These are phyloP conservation scores for Yamadazyma songkhlaensis DNA, from an alignment of 1,139 yeast genomes.

Conservation along the genomic window DNA sequence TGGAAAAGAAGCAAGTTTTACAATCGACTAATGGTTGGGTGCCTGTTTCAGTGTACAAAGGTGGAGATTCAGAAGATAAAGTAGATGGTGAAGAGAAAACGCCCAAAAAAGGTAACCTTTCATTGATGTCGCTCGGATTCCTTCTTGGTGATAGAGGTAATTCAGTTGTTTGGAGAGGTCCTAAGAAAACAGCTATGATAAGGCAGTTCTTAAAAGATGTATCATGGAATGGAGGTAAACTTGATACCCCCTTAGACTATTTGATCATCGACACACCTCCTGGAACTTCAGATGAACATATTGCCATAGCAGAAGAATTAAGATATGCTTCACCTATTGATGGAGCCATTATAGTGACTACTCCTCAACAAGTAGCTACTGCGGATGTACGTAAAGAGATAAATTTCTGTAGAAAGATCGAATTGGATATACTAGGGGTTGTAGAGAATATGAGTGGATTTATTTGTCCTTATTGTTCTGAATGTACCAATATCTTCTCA, in stretches of 20 bases:
- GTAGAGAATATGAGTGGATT: slow-evolving; percentile 51
- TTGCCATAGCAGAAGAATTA: slow-evolving; percentile 91
- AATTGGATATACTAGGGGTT: slow-evolving; percentile 41
- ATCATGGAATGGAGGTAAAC: slow-evolving; percentile 67
- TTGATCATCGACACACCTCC: slow-evolving; percentile 96
- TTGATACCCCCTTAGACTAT: slow-evolving; percentile 58
- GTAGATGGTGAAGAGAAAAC: slow-evolving; percentile 13
- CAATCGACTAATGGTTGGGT: slow-evolving; percentile 90
- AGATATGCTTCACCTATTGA: slow-evolving; percentile 49
- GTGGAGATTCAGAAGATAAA: slow-evolving; percentile 20
- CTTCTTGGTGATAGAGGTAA: slow-evolving; percentile 78
- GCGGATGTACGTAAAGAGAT: slow-evolving; percentile 51
- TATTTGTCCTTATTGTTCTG: slow-evolving; percentile 75
- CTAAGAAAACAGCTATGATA: slow-evolving; percentile 97
- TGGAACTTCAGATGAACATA: slow-evolving; percentile 97
- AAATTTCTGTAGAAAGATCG: slow-evolving; percentile 45
- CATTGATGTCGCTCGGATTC: slow-evolving; percentile 90
- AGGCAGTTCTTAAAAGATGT: slow-evolving; percentile 90
- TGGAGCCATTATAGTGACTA: slow-evolving; percentile 49
- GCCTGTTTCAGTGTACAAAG: slow-evolving; percentile 59
- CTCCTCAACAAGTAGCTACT: slow-evolving; percentile 55
- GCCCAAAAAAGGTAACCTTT: slow-evolving; percentile 32
- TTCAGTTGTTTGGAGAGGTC: slow-evolving; percentile 98
- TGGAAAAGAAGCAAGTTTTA: slow-evolving; percentile 74
- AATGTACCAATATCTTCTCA: slow-evolving; percentile 87